Evolutionary conservation across 768 basidiomycete genomes (phyloP), one percentile per base, ranked within the genome.

Genomic region (Xerocomus potaroensis): DNA sequence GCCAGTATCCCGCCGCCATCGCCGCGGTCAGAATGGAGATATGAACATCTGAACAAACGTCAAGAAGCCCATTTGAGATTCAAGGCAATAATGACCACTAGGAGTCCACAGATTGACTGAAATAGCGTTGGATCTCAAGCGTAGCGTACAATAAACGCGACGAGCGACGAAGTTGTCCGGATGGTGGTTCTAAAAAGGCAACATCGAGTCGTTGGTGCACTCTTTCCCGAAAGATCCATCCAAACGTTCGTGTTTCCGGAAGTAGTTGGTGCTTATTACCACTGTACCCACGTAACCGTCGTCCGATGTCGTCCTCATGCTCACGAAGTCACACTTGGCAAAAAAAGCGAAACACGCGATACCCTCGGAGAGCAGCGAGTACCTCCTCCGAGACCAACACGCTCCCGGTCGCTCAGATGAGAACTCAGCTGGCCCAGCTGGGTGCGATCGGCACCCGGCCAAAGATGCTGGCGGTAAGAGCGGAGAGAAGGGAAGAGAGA

Each of bases 11-110:
- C 59, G 59, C 49, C 46, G 60, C 59, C 60, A 47, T 62, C 60
- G 59, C 54, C 42, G 60, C 58, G 54, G 57, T 8, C 30, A 50
- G 39, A 41, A 56, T 56, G 50, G 50, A 59, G 44, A 62, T 62
- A 45, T 42, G 41, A 33, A 41, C 49, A n/a, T n/a, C n/a, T n/a
- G n/a, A n/a, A n/a, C n/a, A n/a, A 31, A 37, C 19, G 16, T n/a
- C 35, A 19, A 34, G 16, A 47, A 49, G 43, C n/a, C 49, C 38
- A 21, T 38, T 43, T 24, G 40, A 44, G 14, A 47, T 46, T 18
- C 32, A 43, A n/a, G 36, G 21, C 32, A 33, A 33, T n/a, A 15
- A 27, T 27, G 26, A 10, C 7, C 37, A 6, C 15, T 37, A 21
- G 10, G 16, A 29, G 45, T 37, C 31, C 21, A 42, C 33, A 56